Evolutionary conservation across 306 rosid genomes (phyloP).

Genomic region (Begonia fuchsioides): DNA sequence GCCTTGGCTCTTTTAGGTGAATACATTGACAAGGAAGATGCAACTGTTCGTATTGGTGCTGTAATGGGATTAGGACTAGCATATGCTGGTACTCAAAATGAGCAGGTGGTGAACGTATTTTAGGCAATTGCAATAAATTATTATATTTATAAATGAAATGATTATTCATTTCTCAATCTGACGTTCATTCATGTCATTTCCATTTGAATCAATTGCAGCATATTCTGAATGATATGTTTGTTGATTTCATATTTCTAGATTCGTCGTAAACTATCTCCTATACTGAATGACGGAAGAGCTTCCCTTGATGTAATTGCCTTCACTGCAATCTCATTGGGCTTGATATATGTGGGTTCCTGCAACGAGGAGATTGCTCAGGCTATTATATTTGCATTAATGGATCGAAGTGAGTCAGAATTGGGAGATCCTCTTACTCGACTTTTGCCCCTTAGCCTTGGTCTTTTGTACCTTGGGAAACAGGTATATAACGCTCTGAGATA

Average conservation of each 20-base stretch:
- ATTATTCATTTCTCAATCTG: no score
- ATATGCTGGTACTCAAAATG: conserved; percentile 78
- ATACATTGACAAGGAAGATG: conserved; percentile 68
- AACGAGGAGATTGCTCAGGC: conserved; percentile 93
- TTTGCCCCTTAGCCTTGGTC: conserved; percentile 91
- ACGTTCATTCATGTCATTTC: no score
- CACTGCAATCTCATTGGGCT: conserved; percentile 86
- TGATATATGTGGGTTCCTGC: conserved; percentile 87
- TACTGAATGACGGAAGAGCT: conserved; percentile 73
- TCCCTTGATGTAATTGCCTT: conserved; percentile 85
- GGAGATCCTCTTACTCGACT: conserved; percentile 89
- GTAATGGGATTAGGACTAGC: conserved; percentile 96
- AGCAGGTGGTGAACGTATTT: conserved; percentile 8
- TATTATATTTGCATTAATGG: conserved; percentile 88
- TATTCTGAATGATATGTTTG: neutral
- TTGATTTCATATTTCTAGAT: conserved; percentile 25
- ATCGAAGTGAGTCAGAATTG: conserved; percentile 70
- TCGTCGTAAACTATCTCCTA: conserved; percentile 49
- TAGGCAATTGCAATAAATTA: no score
- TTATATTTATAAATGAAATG: no score
- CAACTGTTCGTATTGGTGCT: conserved; percentile 78
- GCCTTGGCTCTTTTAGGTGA: conserved; percentile 63
- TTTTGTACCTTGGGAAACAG: conserved; percentile 95
- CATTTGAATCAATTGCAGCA: neutral
- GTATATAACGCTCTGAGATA: conserved; percentile 16